A percentile compares a stretch with the other conserved stretches of the same genome.
phyloP scores from a whole-genome alignment of 345 rosid genomes.

The Camelina hispida region DNA sequence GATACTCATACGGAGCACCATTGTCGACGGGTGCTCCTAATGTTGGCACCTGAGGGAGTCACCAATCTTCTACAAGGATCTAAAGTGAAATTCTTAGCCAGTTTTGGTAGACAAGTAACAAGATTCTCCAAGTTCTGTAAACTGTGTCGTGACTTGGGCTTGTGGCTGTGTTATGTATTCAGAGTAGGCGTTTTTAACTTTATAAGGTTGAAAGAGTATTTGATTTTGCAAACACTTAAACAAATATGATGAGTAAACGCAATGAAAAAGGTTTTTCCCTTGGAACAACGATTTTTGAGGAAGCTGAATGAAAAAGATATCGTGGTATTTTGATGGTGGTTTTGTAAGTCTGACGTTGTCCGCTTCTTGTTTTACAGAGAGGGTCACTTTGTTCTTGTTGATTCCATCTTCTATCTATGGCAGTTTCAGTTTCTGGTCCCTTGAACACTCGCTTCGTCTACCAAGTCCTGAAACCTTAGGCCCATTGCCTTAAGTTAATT shows the following conservation, averaged over 20 bases:
- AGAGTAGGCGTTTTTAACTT: background rate
- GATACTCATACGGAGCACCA: conserved; percentile 79
- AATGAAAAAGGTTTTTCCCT: background rate
- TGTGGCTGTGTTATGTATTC: conserved; percentile 16
- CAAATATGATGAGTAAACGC: background rate
- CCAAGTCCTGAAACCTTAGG: background rate
- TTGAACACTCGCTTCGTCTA: background rate
- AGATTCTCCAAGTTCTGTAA: conserved; percentile 24
- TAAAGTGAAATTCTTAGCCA: background rate
- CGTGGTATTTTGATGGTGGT: background rate
- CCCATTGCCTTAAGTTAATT: background rate
- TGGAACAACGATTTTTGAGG: background rate
- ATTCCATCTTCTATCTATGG: background rate
- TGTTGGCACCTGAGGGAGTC: conserved; percentile 58
- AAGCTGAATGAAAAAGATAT: background rate
- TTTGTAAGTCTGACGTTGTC: background rate
- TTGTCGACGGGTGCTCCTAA: conserved; percentile 60
- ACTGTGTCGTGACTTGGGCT: background rate
- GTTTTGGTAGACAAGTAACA: conserved; percentile 5
- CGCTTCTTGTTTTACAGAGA: background rate
- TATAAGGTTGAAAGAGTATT: background rate
- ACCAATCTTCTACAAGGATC: background rate
- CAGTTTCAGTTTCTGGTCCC: background rate
- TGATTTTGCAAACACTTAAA: background rate
- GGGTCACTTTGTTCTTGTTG: background rate